These are phyloP conservation scores for Pythium brassicae DNA, from an alignment of 352 stramenopile species.

Conservation along the genomic window DNA sequence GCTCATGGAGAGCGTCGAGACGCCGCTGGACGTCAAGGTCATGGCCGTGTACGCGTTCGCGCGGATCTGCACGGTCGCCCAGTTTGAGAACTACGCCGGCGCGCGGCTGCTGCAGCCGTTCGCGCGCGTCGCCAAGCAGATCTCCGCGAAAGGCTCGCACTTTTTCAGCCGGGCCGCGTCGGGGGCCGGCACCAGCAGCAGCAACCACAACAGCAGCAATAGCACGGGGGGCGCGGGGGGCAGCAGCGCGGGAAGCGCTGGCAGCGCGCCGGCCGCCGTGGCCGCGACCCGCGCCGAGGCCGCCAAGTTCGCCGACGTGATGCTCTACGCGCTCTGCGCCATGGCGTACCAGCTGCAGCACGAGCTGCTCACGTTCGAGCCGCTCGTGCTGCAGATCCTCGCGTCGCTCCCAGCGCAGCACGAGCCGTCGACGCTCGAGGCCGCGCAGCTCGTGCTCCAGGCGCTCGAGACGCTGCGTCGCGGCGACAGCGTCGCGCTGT, in stretches of 20 bases:
- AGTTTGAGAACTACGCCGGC: conserved; percentile 78
- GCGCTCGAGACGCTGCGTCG: conserved; percentile 48
- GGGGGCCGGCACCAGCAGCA: conserved; percentile 7
- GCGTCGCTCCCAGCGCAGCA: conserved; percentile 43
- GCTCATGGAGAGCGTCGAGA: conserved; percentile 90
- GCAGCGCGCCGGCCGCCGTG: conserved; percentile 34
- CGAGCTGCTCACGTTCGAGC: conserved; percentile 71
- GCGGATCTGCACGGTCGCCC: conserved; percentile 56
- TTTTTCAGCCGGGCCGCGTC: conserved; percentile 55
- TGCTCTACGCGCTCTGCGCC: conserved; percentile 69
- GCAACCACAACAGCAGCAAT: background rate
- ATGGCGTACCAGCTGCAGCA: conserved; percentile 74
- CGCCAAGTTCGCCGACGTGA: conserved; percentile 65
- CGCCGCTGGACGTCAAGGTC: conserved; percentile 71
- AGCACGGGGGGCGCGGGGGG: background rate
- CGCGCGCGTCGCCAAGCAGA: conserved; percentile 68
- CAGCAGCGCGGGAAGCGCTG: conserved; percentile 8
- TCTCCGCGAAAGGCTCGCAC: conserved; percentile 60
- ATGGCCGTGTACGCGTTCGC: conserved; percentile 68
- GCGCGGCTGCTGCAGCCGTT: conserved; percentile 65
- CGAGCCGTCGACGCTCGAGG: conserved; percentile 30
- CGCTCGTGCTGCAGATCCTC: conserved; percentile 64
- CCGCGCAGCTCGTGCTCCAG: conserved; percentile 47
- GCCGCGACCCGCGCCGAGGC: conserved; percentile 60
- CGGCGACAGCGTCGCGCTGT: conserved; percentile 36